A percentile compares a stretch with the other conserved stretches of the same genome.
These are phyloP conservation scores for Wickerhamomyces canadensis DNA, from an alignment of 805 yeast genomes.

Conservation along the genomic window DNA sequence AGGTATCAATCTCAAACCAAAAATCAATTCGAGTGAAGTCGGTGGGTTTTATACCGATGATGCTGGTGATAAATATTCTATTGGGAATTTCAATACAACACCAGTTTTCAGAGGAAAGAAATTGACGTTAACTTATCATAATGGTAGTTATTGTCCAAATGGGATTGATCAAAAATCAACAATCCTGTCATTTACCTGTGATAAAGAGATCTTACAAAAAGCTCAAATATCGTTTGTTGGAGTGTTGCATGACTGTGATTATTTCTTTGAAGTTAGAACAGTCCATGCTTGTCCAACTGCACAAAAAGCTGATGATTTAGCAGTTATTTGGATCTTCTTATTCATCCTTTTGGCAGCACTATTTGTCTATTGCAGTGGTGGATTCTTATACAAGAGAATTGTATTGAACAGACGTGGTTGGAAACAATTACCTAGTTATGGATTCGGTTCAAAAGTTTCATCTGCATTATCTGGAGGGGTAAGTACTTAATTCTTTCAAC, in stretches of 20 bases:
- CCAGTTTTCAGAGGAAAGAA: constrained; percentile 72
- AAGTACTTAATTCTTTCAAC: constrained; percentile 16
- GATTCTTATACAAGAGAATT: constrained; percentile 30
- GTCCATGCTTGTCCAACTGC: constrained; percentile 84
- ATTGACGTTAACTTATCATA: constrained; percentile 59
- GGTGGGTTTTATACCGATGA: constrained; percentile 54
- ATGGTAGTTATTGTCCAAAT: constrained; percentile 59
- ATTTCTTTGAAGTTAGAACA: constrained; percentile 78
- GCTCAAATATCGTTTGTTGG: constrained; percentile 71
- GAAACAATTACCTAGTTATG: constrained; percentile 28
- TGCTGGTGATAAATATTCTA: constrained; percentile 40
- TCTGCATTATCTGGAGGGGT: constrained; percentile 23
- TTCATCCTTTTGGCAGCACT: constrained; percentile 41
- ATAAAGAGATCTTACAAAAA: constrained; percentile 59
- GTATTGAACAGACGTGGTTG: constrained; percentile 32
- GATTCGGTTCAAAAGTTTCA: constrained; percentile 20
- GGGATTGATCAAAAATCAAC: constrained; percentile 58
- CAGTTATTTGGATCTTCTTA: constrained; percentile 60
- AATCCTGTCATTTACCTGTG: constrained; percentile 69
- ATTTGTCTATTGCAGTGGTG: constrained; percentile 38
- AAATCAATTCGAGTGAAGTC: constrained; percentile 35
- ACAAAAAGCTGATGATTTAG: constrained; percentile 56
- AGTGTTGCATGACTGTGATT: constrained; percentile 68
- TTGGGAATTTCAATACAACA: constrained; percentile 54
- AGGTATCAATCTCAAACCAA: constrained; percentile 1